Percentiles rank a stretch among this genome's conserved stretches.
phyloP scores from a whole-genome alignment of 805 yeast genomes.

The Tetrapisispora taiwanensis region DNA sequence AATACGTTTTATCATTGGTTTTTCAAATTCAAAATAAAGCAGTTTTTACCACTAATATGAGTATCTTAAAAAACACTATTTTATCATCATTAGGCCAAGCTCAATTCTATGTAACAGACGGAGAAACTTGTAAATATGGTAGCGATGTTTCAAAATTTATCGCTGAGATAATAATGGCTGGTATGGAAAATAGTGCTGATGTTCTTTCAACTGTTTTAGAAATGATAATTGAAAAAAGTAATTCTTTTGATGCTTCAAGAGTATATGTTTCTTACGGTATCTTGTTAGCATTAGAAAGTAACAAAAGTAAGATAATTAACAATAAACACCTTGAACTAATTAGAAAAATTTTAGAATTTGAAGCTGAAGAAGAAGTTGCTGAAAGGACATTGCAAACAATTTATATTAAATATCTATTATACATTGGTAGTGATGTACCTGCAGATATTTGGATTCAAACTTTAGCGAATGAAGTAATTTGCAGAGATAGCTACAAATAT shows the following conservation, averaged over 20 bases:
- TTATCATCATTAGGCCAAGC: constrained; percentile 58
- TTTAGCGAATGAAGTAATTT: constrained; percentile 32
- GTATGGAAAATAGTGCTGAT: not conserved
- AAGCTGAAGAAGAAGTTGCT: constrained; percentile 44
- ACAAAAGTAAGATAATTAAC: constrained; percentile 12
- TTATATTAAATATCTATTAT: constrained; percentile 37
- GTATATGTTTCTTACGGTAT: constrained; percentile 52
- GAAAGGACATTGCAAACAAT: constrained; percentile 43
- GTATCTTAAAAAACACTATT: constrained; percentile 32
- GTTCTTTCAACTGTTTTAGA: constrained; percentile 32
- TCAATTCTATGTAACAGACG: constrained; percentile 42
- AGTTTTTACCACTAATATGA: constrained; percentile 36
- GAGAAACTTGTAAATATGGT: constrained; percentile 48
- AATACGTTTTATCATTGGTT: constrained; percentile 47
- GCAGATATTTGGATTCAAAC: constrained; percentile 25
- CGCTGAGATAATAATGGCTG: not conserved
- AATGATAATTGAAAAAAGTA: constrained; percentile 38
- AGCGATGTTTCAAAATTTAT: constrained; percentile 39
- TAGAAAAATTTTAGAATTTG: constrained; percentile 29
- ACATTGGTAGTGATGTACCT: constrained; percentile 26
- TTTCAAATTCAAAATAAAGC: constrained; percentile 41
- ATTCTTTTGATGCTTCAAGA: constrained; percentile 61
- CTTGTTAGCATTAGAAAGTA: constrained; percentile 37
- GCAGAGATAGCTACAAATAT: constrained; percentile 19
- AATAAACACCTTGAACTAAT: constrained; percentile 24